These are phyloP conservation scores for Talaromyces atroroseus DNA, from an alignment of 2,329 filamentous ascomycete species.

Conservation along the genomic window DNA sequence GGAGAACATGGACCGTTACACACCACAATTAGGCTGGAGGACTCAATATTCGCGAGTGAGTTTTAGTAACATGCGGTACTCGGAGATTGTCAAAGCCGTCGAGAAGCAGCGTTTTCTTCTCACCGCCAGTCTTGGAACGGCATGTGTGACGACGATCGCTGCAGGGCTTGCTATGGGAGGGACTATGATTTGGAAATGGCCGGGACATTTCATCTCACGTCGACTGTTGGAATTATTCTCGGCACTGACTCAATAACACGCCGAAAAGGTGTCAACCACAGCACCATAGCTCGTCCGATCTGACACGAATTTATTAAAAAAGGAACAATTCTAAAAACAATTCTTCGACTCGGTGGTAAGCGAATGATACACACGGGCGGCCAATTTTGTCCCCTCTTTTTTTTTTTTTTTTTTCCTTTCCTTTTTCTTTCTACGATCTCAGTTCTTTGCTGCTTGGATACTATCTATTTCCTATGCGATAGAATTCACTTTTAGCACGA, in stretches of 20 bases:
- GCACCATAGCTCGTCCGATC: neutral
- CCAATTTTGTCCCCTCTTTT: neutral
- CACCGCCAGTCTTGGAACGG: conserved; percentile 31
- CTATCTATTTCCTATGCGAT: neutral
- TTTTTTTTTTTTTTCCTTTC: too few species aligned
- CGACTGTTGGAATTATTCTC: conserved; percentile 1
- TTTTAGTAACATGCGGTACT: conserved; percentile 89
- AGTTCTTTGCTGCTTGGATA: neutral
- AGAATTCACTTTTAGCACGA: neutral
- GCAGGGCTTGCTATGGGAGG: conserved; percentile 26
- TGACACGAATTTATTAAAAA: neutral
- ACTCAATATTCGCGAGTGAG: conserved; percentile 91
- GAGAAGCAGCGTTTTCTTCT: conserved; percentile 63
- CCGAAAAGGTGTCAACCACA: neutral
- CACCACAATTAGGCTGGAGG: conserved; percentile 76
- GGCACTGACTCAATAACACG: neutral
- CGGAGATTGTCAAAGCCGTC: conserved; percentile 67
- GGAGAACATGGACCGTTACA: conserved; percentile 69
- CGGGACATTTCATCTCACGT: conserved; percentile 19
- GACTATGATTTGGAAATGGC: conserved; percentile 28
- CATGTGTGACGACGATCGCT: conserved; percentile 25
- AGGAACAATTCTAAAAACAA: too few species aligned
- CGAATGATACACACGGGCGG: neutral
- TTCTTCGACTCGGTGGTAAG: neutral
- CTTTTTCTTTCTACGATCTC: neutral